A percentile compares a stretch with the other conserved stretches of the same genome.
Evolutionary conservation across 2,329 filamentous ascomycete species (phyloP).

Genomic region (Domatiomyces globalis): DNA sequence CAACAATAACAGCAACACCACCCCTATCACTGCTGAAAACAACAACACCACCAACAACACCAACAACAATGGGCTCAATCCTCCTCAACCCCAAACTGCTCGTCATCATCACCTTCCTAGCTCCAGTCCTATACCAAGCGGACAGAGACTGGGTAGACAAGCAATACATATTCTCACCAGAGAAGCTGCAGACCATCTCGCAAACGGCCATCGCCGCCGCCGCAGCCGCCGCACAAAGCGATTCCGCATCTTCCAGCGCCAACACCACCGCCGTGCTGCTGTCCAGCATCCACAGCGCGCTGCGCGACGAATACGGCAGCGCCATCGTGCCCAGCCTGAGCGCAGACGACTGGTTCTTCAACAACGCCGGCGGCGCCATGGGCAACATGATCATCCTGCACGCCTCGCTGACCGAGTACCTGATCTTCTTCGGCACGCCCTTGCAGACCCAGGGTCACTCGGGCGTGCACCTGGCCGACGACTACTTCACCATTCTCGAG

Average conservation of each 20-base stretch:
- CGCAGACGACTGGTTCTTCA: slow-evolving; percentile 65
- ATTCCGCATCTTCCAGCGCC: slow-evolving; percentile 13
- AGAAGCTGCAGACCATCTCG: slow-evolving; percentile 14
- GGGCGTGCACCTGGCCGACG: slow-evolving; percentile 78
- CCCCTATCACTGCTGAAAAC: background rate
- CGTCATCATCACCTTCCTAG: background rate
- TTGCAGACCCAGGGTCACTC: slow-evolving; percentile 78
- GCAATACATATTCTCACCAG: slow-evolving; percentile 16
- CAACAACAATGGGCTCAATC: background rate
- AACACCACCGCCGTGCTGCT: slow-evolving; percentile 29
- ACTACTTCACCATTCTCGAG: slow-evolving; percentile 83
- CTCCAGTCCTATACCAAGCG: background rate
- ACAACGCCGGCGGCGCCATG: slow-evolving; percentile 77
- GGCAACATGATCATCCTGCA: slow-evolving; percentile 75
- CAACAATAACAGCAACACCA: background rate
- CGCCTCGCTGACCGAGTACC: slow-evolving; percentile 72
- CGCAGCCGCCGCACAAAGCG: slow-evolving; percentile 40
- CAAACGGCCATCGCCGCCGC: slow-evolving; percentile 30
- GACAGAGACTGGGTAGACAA: background rate
- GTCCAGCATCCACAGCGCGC: slow-evolving; percentile 3
- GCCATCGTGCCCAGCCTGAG: slow-evolving; percentile 6
- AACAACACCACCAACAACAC: background rate
- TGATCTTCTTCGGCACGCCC: slow-evolving; percentile 75
- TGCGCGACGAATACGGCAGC: slow-evolving; percentile 3
- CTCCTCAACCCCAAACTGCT: background rate